These are phyloP conservation scores for Lepiota subincarnata DNA, from an alignment of 768 basidiomycete genomes.

Conservation along the genomic window DNA sequence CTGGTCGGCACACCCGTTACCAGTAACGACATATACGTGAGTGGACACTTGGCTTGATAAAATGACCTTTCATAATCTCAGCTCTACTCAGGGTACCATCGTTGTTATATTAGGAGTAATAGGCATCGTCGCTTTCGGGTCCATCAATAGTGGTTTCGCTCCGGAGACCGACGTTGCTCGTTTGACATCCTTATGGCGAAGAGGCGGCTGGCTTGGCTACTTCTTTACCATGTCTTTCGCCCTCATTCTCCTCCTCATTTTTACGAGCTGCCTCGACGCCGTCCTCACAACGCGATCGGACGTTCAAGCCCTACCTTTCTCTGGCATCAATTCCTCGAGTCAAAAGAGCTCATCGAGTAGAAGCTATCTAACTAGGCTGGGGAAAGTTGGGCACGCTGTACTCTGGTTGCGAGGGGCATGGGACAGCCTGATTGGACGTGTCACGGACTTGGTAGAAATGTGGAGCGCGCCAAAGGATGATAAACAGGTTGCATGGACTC, in stretches of 20 bases:
- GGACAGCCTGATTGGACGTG: constrained; percentile 43
- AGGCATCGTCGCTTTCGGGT: constrained; percentile 85
- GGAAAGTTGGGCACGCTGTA: constrained; percentile 19
- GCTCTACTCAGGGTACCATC: constrained; percentile 60
- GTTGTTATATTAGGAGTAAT: constrained; percentile 81
- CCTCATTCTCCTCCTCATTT: constrained; percentile 61
- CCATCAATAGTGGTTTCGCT: constrained; percentile 76
- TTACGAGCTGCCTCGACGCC: constrained; percentile 68
- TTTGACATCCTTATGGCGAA: constrained; percentile 80
- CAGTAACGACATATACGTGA: constrained; percentile 74
- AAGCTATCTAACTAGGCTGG: constrained; percentile 17
- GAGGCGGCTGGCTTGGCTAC: constrained; percentile 86
- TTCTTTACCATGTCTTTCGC: constrained; percentile 77
- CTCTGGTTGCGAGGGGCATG: constrained; percentile 33
- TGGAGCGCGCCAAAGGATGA: constrained; percentile 83
- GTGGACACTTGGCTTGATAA: constrained; percentile 19
- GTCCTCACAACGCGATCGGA: constrained; percentile 71
- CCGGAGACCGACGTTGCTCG: constrained; percentile 69
- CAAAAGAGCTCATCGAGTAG: constrained; percentile 1
- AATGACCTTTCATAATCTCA: not conserved
- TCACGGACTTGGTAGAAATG: constrained; percentile 60
- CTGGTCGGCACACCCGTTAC: constrained; percentile 85
- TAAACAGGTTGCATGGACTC: constrained; percentile 80
- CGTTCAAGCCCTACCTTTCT: constrained; percentile 55
- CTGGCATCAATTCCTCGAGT: constrained; percentile 20